These are phyloP conservation scores for Erodium trifolium DNA, from an alignment of 441 rosid species.

Conservation along the genomic window DNA sequence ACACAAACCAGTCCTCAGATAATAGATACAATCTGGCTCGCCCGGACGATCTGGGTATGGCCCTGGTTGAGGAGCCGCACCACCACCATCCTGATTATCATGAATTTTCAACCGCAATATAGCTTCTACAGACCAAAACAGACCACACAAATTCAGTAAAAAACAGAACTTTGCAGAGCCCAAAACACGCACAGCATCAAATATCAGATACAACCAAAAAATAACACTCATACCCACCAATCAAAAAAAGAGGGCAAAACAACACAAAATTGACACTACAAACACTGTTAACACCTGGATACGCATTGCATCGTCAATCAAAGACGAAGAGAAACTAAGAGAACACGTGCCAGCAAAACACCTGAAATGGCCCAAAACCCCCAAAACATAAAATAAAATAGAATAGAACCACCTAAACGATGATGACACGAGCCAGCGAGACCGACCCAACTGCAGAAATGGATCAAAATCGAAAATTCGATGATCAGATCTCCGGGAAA, in stretches of 20 bases:
- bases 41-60: constrained; percentile 81
- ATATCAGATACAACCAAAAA: not conserved
- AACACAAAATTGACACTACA: not conserved
- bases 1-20: constrained; percentile 68
- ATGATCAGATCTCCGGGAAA: constrained; percentile 24
- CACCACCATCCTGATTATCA: constrained; percentile 2
- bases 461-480: not conserved
- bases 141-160: not conserved
- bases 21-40: constrained; percentile 64
- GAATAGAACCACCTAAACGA: not conserved
- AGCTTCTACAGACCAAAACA: constrained; percentile 31
- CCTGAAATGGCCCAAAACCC: not conserved
- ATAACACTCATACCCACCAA: not conserved
- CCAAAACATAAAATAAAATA: not conserved
- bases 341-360: constrained; percentile 12
- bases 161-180: no score
- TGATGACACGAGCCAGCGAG: not conserved
- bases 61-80: constrained; percentile 24
- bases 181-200: not conserved
- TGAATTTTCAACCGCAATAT: constrained; percentile 42
- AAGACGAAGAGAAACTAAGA: constrained; percentile 14
- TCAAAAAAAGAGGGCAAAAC: not conserved
- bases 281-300: constrained; percentile 7
- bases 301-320: not conserved
- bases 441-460: not conserved